Percentiles rank a stretch among this genome's conserved stretches.
Conservation (phyloP, 306 rosid species). For the Medicago truncatula region DNA sequence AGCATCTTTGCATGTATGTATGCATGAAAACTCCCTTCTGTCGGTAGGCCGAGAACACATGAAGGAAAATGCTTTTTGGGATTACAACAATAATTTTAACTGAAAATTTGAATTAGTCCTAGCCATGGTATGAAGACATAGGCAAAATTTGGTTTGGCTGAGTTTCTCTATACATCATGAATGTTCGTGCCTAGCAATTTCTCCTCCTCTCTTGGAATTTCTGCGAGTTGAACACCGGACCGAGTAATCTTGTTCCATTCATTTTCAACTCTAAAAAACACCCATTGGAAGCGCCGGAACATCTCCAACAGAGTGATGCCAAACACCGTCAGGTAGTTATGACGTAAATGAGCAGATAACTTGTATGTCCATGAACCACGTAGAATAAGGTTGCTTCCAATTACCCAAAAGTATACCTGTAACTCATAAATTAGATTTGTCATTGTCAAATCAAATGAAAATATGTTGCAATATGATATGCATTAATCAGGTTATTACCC, state of each 20-base stretch:
- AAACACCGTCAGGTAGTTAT: slow-evolving; percentile 89
- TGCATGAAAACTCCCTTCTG: slow-evolving; percentile 42
- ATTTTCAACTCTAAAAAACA: slow-evolving; percentile 91
- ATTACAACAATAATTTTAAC: slow-evolving; percentile 36
- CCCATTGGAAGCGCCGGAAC: slow-evolving; percentile 93
- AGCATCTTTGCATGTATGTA: slow-evolving; percentile 19
- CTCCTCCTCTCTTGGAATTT: slow-evolving; percentile 70
- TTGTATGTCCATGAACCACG: slow-evolving; percentile 97
- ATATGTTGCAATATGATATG: slow-evolving; percentile 1
- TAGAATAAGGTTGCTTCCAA: slow-evolving; percentile 83
- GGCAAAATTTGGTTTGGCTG: slow-evolving; percentile 46
- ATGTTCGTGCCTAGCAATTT: slow-evolving; percentile 63
- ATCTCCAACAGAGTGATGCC: slow-evolving; percentile 80
- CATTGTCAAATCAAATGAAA: slow-evolving; percentile 30
- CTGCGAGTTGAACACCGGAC: slow-evolving; percentile 70
- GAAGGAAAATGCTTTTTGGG: slow-evolving; percentile 39
- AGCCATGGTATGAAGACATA: slow-evolving; percentile 32
- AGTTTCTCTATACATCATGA: slow-evolving; percentile 65
- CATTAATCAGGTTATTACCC: slow-evolving; percentile 60
- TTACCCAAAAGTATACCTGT: slow-evolving; percentile 89
- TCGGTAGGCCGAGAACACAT: slow-evolving; percentile 28
- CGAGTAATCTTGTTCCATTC: slow-evolving; percentile 85
- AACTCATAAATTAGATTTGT: slow-evolving; percentile 31
- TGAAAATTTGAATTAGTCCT: slow-evolving; percentile 39
- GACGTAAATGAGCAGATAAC: slow-evolving; percentile 94